Evolutionary conservation across 163 green algal genomes (phyloP), one percentile per base, ranked within the genome.

Genomic region (Chlorella variabilis): DNA sequence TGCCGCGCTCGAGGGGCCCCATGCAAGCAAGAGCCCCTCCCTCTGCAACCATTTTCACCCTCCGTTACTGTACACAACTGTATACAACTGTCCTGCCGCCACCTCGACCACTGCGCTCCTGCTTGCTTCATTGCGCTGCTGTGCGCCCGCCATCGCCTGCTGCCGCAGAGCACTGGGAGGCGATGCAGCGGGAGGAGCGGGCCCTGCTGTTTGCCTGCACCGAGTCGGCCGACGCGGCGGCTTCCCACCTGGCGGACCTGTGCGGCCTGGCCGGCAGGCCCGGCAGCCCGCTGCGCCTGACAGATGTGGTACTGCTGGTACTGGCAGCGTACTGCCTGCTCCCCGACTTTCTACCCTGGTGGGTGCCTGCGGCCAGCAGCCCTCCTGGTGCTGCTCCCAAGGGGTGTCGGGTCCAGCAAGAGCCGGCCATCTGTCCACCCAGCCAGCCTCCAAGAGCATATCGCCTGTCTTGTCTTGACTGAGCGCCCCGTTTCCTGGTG

Each of bases 121-220:
- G n/a, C n/a, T n/a, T n/a, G n/a, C n/a, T n/a, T n/a, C n/a, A n/a
- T n/a, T n/a, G n/a, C n/a, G n/a, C n/a, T n/a, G n/a, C n/a, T n/a
- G n/a, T n/a, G n/a, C n/a, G 27, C 29, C 5, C 59, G 38, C 8
- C 21, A n/a, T n/a, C n/a, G n/a, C n/a, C n/a, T n/a, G 39, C 78
- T 4, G 59, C 54, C 15, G 77, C 80, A 48, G 58, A 73, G 33
- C 45, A 69, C 33, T 90, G 84, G 84, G 84, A 89, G 77, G 83
- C 83, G 61, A 71, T 84, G 29, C 80, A 78, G 56, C 80, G 56
- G 1, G 39, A 91, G 67, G 84, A 91, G 77, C 81, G 84, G 42
- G 77, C 88, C 65, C 58, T 91, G 62, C 76, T 88, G 70, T 75
- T 83, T 69, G 75, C 80, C 41, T 83, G 88, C 71, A 39, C 77